Evolutionary conservation across 495 filamentous ascomycete genomes (phyloP).

Genomic region (Penicillium ochrochloron): DNA sequence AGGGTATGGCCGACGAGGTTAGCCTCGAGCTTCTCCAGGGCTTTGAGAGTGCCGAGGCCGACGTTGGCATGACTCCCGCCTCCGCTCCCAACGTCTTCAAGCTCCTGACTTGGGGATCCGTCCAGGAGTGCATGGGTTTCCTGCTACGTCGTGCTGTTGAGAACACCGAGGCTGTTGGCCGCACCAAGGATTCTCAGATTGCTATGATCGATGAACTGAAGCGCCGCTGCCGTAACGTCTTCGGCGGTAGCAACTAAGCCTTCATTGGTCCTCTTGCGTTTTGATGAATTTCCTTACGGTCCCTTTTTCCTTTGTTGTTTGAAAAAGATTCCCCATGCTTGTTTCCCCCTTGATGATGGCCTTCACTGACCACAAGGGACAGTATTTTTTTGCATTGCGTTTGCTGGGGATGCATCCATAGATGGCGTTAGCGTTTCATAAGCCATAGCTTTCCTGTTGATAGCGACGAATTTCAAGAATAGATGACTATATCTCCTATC

Average conservation of each 20-base stretch:
- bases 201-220: constrained; percentile 75
- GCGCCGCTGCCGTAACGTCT: constrained; percentile 60
- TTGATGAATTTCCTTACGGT: constrained; percentile 2
- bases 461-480: constrained; percentile 26
- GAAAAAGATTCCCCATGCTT: constrained; percentile 8
- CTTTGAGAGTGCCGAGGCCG: constrained; percentile 39
- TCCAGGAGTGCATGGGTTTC: constrained; percentile 93
- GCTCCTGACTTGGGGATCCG: constrained; percentile 89
- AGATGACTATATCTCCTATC: background rate
- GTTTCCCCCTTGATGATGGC: constrained; percentile 8
- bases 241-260: constrained; percentile 32
- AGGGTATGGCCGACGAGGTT: constrained; percentile 97
- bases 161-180: constrained; percentile 84
- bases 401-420: constrained; percentile 32
- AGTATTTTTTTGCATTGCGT: constrained; percentile 23
- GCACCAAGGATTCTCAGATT: constrained; percentile 73
- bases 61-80: constrained; percentile 24
- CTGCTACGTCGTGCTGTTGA: constrained; percentile 83
- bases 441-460: constrained; percentile 21
- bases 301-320: constrained; percentile 6
- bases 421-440: constrained; percentile 35
- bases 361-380: background rate
- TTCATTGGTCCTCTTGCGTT: constrained; percentile 8
- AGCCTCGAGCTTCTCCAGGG: constrained; percentile 76
- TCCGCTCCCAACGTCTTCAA: constrained; percentile 75